Conservation (phyloP, 176 grass and related monocot species). For the Paspalum notatum region DNA sequence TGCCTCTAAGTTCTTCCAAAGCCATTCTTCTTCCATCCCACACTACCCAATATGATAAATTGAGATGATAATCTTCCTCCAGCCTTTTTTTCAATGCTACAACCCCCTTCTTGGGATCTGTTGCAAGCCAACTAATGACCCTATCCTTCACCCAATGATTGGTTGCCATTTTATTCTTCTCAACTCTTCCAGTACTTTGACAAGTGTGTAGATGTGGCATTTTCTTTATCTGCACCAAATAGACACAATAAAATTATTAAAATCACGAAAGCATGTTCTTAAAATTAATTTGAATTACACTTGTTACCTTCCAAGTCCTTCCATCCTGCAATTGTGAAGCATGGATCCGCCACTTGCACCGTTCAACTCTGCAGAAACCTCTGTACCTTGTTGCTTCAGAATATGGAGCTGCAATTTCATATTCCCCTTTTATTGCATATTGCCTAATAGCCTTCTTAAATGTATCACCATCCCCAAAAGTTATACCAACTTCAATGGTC, state of each 20-base stretch:
- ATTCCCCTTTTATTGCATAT: background rate
- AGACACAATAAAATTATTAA: background rate
- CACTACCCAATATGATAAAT: background rate
- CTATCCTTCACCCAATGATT: background rate
- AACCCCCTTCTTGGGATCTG: background rate
- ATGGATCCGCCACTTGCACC: slow-evolving; percentile 25
- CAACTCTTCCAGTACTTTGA: background rate
- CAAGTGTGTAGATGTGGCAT: background rate
- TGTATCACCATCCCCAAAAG: background rate
- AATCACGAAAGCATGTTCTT: too few relatives aligned
- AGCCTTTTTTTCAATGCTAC: background rate
- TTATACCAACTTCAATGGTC: background rate
- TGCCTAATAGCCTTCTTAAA: background rate
- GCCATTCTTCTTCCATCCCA: background rate
- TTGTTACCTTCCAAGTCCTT: background rate
- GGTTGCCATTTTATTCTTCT: background rate
- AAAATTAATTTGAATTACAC: too few relatives aligned
- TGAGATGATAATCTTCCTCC: background rate
- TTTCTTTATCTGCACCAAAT: background rate
- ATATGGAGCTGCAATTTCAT: slow-evolving; percentile 6
- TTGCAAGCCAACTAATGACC: background rate
- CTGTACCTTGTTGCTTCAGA: slow-evolving; percentile 6
- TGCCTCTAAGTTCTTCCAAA: background rate
- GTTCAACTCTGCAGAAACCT: background rate
- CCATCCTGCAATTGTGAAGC: background rate